Conservation (phyloP, 2,329 filamentous ascomycete genomes). For the Hansfordia pulvinata region DNA sequence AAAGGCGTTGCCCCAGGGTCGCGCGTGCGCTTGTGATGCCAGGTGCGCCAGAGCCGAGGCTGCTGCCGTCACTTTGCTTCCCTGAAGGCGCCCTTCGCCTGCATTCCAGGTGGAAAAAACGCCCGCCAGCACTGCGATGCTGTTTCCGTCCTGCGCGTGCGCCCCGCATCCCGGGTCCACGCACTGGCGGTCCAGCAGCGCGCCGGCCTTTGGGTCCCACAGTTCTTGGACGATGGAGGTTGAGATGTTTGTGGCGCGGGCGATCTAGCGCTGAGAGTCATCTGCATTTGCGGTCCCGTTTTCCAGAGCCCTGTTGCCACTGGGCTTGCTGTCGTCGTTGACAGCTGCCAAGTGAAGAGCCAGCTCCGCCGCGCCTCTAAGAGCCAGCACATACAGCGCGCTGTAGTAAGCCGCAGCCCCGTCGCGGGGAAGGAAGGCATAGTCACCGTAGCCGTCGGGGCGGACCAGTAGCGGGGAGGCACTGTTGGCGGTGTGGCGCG, state of each 20-base stretch:
- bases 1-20: conserved; percentile 34
- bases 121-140: conserved; percentile 26
- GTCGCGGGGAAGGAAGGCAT: conserved; percentile 31
- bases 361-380: conserved; percentile 27
- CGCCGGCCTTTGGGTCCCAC: conserved; percentile 26
- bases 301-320: too few species aligned
- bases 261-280: conserved; percentile 25
- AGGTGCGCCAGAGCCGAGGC: conserved; percentile 25
- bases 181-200: conserved; percentile 30
- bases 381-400: conserved; percentile 31
- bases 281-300: conserved; percentile 8
- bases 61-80: conserved; percentile 14
- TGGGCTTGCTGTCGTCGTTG: too few species aligned
- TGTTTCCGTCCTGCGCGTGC: conserved; percentile 38
- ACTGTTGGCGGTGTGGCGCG: conserved; percentile 22
- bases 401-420: conserved; percentile 39
- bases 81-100: too few species aligned
- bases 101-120: conserved; percentile 15
- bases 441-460: conserved; percentile 31
- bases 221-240: conserved; percentile 21
- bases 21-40: conserved; percentile 15
- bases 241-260: conserved; percentile 20
- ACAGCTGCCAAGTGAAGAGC: too few species aligned
- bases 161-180: conserved; percentile 14
- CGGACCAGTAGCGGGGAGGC: conserved; percentile 27